phyloP scores from a whole-genome alignment of 1,139 yeast genomes.

The Geotrichum klebahnii region DNA sequence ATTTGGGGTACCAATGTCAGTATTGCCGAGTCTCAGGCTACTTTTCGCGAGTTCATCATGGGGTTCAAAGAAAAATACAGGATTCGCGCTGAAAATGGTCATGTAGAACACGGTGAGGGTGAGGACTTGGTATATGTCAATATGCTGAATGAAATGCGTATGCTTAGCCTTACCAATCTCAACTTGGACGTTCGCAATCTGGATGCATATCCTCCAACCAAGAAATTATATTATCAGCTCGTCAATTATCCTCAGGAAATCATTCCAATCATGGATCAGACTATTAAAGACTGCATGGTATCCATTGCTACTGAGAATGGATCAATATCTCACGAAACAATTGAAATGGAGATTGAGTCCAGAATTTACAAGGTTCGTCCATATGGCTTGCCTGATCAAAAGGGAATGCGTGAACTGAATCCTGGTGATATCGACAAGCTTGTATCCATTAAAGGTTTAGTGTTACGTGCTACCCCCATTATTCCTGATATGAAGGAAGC shows the following conservation, averaged over 20 bases:
- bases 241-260: conserved; percentile 95
- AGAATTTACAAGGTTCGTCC: conserved; percentile 86
- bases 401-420: conserved; percentile 90
- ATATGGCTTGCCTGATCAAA: conserved; percentile 51
- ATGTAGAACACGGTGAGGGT: conserved; percentile 53
- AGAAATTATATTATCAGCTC: conserved; percentile 76
- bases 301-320: conserved; percentile 49
- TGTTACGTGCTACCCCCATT: conserved; percentile 80
- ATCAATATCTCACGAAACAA: conserved; percentile 31
- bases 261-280: conserved; percentile 95
- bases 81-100: conserved; percentile 52
- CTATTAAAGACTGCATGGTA: conserved; percentile 84
- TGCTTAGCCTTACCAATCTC: conserved; percentile 73
- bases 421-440: conserved; percentile 94
- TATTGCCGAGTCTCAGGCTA: conserved; percentile 76
- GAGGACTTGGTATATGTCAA: conserved; percentile 71
- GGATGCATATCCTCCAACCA: conserved; percentile 69
- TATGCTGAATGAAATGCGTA: conserved; percentile 68
- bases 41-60: conserved; percentile 78
- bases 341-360: conserved; percentile 64
- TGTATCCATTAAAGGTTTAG: conserved; percentile 86
- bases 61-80: conserved; percentile 78
- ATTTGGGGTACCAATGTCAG: conserved; percentile 99
- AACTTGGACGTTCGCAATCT: conserved; percentile 81
- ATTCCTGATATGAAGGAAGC: conserved; percentile 98